Percentiles rank a stretch among this genome's conserved stretches.
These are phyloP conservation scores for Ceratocystis diversiconidia DNA, from an alignment of 2,329 filamentous ascomycete species.

Conservation along the genomic window DNA sequence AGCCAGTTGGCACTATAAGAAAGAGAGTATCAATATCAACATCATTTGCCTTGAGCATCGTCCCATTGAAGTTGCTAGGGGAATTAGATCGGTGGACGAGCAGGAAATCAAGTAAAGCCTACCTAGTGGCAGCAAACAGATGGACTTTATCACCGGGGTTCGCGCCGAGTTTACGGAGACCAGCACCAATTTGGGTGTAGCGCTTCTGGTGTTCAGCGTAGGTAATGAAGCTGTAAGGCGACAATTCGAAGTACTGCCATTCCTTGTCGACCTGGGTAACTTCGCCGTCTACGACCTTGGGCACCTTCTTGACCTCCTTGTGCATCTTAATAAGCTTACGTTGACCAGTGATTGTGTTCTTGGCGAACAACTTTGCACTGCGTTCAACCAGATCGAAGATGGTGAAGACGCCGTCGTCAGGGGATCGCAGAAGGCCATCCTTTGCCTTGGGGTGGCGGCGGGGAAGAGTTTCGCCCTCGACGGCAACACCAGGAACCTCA, in stretches of 20 bases:
- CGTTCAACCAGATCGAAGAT: constrained; percentile 65
- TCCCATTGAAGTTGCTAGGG: neutral
- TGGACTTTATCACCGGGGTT: constrained; percentile 55
- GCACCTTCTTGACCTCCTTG: constrained; percentile 74
- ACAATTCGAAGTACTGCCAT: constrained; percentile 81
- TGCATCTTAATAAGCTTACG: constrained; percentile 65
- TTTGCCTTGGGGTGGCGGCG: constrained; percentile 59
- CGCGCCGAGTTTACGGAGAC: constrained; percentile 61
- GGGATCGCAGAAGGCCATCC: constrained; percentile 51
- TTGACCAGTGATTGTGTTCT: constrained; percentile 52
- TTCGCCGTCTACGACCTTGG: constrained; percentile 74
- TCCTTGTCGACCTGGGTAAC: constrained; percentile 73
- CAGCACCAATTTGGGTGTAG: constrained; percentile 55
- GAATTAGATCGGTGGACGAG: neutral
- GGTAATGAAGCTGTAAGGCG: constrained; percentile 59
- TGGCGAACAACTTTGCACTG: constrained; percentile 48
- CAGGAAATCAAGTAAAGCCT: constrained; percentile 21
- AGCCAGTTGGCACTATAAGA: constrained; percentile 61
- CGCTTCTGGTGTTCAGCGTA: constrained; percentile 66
- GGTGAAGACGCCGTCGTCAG: constrained; percentile 56
- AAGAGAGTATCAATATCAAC: constrained; percentile 18
- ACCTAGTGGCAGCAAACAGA: constrained; percentile 74
- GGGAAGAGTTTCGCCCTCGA: constrained; percentile 71
- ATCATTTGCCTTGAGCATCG: neutral
- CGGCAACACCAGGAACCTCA: constrained; percentile 52